A percentile compares a stretch with the other conserved stretches of the same genome.
These are phyloP conservation scores for Solanum rostratum DNA, from an alignment of 257 asterid species.

Conservation along the genomic window DNA sequence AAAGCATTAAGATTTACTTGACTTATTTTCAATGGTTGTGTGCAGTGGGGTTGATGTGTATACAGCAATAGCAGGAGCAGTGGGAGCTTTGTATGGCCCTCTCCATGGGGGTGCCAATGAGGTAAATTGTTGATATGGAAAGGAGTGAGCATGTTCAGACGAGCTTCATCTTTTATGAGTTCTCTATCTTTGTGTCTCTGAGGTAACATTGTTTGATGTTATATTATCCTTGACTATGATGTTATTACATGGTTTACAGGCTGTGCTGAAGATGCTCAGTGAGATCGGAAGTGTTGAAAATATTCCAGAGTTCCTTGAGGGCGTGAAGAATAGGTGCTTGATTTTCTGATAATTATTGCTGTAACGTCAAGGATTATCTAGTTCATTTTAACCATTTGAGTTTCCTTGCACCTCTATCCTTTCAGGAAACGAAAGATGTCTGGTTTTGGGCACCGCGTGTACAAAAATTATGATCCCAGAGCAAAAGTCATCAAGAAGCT, in stretches of 20 bases:
- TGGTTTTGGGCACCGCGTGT: slow-evolving; percentile 99
- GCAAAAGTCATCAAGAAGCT: slow-evolving; percentile 92
- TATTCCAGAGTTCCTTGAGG: slow-evolving; percentile 91
- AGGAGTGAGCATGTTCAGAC: neutral
- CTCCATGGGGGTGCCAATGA: slow-evolving; percentile 99
- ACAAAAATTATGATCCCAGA: slow-evolving; percentile 95
- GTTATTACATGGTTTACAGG: slow-evolving; percentile 32
- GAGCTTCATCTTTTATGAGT: neutral
- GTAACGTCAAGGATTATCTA: neutral
- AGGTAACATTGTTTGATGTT: neutral
- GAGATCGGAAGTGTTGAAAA: slow-evolving; percentile 90
- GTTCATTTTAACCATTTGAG: neutral
- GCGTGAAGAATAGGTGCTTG: slow-evolving; percentile 81
- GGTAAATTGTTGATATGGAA: slow-evolving; percentile 29
- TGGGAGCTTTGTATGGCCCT: slow-evolving; percentile 98
- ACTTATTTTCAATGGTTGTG: neutral
- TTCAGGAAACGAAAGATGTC: slow-evolving; percentile 98
- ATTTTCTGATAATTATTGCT: neutral
- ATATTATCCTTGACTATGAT: neutral
- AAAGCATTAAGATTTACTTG: neutral
- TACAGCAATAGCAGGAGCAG: slow-evolving; percentile 98
- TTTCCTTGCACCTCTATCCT: neutral
- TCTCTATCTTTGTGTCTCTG: neutral
- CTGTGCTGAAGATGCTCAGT: slow-evolving; percentile 96
- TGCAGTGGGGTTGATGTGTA: slow-evolving; percentile 98